Evolutionary conservation across 345 rosid species (phyloP), one percentile per base, ranked within the genome.

Genomic region (Garcia nutans): DNA sequence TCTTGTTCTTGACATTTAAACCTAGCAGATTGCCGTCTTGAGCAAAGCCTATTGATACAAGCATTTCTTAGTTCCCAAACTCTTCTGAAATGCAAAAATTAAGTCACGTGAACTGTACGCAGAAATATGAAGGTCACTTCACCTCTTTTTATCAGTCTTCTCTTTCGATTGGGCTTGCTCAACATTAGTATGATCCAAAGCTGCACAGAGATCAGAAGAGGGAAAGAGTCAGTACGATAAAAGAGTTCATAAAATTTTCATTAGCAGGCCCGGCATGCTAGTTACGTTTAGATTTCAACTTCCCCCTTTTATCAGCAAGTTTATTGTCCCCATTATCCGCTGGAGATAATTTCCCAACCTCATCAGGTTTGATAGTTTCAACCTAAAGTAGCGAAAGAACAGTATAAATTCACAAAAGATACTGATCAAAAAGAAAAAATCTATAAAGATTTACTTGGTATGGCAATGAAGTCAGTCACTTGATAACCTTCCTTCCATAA

Each of bases 131-230:
- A 37, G 41, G 41, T 37, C 41, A 37, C 41, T 37, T 37, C 63
- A 90, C 93, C 93, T 78, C 42, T 74, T 75, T 69, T 75, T 76
- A 19, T 81, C 83, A 72, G 72, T 61, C 57, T 70, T 62, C 77
- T 70, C 82, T 74, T 78, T 74, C 69, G 73, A 57, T 62, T 84
- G 83, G 67, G 70, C 57, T 77, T 76, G 67, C 66, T 68, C 75
- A 74, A 49, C 71, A 45, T 52, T 67, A 50, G 75, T 74, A 78
- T 66, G 64, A 47, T 62, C 82, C 41, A 76, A 55, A 82, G 75
- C 89, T 88, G 79, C 81, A 76, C 19, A 62, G 31, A 79, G 73
- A 50, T 33, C 33, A 50, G 44, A 42, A 55, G 44, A 61, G 44
- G 55, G 44, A 56, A 77, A 49, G 28, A 17, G 41, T 55, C 74